These are phyloP conservation scores for Thraustochytrium striatum DNA, from an alignment of 352 stramenopile genomes.

Conservation along the genomic window DNA sequence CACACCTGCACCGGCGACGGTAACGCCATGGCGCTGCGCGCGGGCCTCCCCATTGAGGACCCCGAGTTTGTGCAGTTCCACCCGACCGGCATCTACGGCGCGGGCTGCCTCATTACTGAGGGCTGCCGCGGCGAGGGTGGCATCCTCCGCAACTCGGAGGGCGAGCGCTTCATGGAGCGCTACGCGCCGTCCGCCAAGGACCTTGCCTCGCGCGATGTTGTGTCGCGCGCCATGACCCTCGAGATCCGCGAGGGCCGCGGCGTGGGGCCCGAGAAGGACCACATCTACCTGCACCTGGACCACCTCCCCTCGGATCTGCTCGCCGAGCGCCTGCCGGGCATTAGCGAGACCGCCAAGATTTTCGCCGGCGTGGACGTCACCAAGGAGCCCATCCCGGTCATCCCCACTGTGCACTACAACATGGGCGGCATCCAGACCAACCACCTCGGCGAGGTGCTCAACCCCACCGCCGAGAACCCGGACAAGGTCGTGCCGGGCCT, in stretches of 20 bases:
- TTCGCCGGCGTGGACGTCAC: conserved; percentile 95
- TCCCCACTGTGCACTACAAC: conserved; percentile 97
- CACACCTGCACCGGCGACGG: conserved; percentile 95
- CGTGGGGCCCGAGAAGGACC: conserved; percentile 86
- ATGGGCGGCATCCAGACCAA: conserved; percentile 96
- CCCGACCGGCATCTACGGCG: conserved; percentile 94
- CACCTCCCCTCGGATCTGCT: conserved; percentile 87
- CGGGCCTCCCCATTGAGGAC: conserved; percentile 86
- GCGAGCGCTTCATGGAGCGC: conserved; percentile 90
- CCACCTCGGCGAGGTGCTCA: conserved; percentile 84
- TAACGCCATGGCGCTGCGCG: conserved; percentile 89
- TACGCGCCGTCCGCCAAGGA: conserved; percentile 93
- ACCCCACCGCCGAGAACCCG: conserved; percentile 65
- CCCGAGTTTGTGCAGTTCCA: conserved; percentile 97
- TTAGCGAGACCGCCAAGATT: conserved; percentile 91
- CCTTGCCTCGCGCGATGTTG: conserved; percentile 88
- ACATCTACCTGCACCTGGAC: conserved; percentile 94
- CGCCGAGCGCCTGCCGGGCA: conserved; percentile 86
- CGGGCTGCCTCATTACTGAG: conserved; percentile 94
- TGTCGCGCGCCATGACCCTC: conserved; percentile 93
- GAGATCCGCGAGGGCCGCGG: conserved; percentile 91
- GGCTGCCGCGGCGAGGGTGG: conserved; percentile 89
- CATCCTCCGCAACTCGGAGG: conserved; percentile 88
- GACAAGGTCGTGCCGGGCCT: conserved; percentile 87
- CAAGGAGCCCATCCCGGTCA: conserved; percentile 93